These are phyloP conservation scores for Sequoia sempervirens DNA, from an alignment of 75 land plant genomes.

Conservation along the genomic window DNA sequence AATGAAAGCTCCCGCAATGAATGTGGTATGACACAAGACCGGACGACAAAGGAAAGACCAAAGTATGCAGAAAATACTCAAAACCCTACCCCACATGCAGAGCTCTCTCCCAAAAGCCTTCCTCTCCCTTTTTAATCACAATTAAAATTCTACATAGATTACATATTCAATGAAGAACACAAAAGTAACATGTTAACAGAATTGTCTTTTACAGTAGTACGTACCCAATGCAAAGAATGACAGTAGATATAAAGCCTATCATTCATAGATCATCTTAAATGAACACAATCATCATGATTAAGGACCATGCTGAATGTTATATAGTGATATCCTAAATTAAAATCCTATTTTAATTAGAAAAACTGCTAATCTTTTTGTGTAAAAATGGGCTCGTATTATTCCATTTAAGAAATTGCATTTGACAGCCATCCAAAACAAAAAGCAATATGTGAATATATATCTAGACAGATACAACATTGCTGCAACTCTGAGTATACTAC, in stretches of 20 bases:
- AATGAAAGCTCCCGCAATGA: too few species aligned
- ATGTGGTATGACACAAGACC: too few species aligned
- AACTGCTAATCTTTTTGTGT: not conserved
- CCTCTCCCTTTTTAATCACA: too few species aligned
- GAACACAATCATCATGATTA: not conserved
- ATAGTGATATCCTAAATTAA: not conserved
- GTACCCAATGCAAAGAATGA: not conserved
- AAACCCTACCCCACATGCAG: too few species aligned
- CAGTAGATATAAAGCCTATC: not conserved
- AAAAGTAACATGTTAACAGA: not conserved
- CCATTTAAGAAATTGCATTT: not conserved
- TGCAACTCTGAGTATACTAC: slow-evolving; percentile 8
- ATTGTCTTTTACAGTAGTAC: not conserved
- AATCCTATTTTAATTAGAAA: not conserved
- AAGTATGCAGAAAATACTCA: too few species aligned
- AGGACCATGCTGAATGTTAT: not conserved
- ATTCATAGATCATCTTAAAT: not conserved
- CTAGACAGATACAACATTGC: not conserved
- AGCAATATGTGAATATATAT: too few species aligned
- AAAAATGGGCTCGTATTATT: not conserved
- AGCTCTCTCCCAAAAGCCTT: too few species aligned
- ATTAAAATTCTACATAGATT: not conserved
- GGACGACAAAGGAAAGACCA: too few species aligned
- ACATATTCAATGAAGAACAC: not conserved
- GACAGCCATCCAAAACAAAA: not conserved